Evolutionary conservation across 306 rosid species (phyloP), one percentile per base, ranked within the genome.

Genomic region (Rosa lucieae): DNA sequence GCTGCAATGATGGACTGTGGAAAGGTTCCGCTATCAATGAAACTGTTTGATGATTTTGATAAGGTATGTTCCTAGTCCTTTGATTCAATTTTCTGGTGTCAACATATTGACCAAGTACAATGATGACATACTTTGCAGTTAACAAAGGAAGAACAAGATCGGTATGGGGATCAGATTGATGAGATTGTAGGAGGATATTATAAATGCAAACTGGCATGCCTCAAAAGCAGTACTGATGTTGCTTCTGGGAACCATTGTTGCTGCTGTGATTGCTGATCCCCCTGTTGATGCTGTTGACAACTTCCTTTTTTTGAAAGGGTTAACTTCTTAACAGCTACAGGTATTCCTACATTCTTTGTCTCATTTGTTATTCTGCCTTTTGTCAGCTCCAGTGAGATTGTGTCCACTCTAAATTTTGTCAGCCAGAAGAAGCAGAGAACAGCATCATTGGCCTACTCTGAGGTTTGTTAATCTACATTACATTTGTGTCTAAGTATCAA

Each of bases 331-430:
- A 75, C 79, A 9, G 84, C 76, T 13, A 74, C 84, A 1, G 58
- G 40, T 39, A 81, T 81, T 39, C 81, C 81, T 51, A 59, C 81
- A 3, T 77, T 81, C 84, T 81, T 81, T 37, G 20, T 81, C 21
- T 81, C 84, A 0, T 81, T 81, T 29, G 68, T 81, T 3, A 61
- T 77, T 48, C 78, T 81, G 37, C 81, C 84, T 37, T 76, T 81
- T 10, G 81, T 49, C 49, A 43, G 70, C 70, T 76, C 66, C 52
- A 75, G 77, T 21, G 80, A 81, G 51, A 61, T 76, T 8, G 76
- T 81, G 39, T 58, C 80, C 51, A 59, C 84, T 47, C 67, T 81
- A 18, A n/a, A 47, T 21, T 44, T 70, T 39, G 63, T 59, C 65
- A 53, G 72, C 72, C 70, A 43, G 70, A 69, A 75, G 17, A 75